Evolutionary conservation across 768 basidiomycete species (phyloP).

Genomic region (Phylloporus arenicola): DNA sequence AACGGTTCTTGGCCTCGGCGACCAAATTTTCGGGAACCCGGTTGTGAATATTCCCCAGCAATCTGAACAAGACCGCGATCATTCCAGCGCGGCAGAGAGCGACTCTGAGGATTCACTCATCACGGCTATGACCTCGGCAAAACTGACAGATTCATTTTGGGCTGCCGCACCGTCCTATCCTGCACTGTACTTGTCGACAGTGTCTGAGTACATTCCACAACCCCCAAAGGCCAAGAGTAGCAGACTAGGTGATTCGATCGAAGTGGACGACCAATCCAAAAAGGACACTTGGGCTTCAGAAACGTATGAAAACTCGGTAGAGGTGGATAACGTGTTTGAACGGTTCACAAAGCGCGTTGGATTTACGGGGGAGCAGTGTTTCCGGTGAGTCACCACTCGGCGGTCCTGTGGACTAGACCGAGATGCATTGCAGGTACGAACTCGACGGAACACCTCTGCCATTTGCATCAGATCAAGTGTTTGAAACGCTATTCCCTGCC

Average conservation of each 20-base stretch:
- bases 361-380: conserved; percentile 74
- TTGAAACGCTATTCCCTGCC: conserved; percentile 66
- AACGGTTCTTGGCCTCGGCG: conserved; percentile 51
- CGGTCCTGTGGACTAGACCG: background rate
- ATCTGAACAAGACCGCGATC: conserved; percentile 14
- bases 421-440: conserved; percentile 61
- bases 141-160: conserved; percentile 64
- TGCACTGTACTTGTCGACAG: conserved; percentile 69
- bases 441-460: conserved; percentile 80
- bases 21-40: conserved; percentile 56
- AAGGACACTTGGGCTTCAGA: conserved; percentile 63
- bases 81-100: conserved; percentile 30
- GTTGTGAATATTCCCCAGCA: conserved; percentile 14
- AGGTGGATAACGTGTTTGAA: conserved; percentile 83
- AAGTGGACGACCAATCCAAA: conserved; percentile 37
- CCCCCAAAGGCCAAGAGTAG: conserved; percentile 43
- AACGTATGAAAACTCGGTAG: conserved; percentile 73
- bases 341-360: conserved; percentile 70
- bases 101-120: conserved; percentile 46
- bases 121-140: conserved; percentile 51
- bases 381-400: conserved; percentile 50
- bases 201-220: conserved; percentile 65
- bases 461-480: conserved; percentile 74
- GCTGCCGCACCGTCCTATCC: conserved; percentile 56
- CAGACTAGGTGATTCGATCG: conserved; percentile 39